Evolutionary conservation across 169 alveolate species (phyloP).

Genomic region (Plasmodium relictum): DNA sequence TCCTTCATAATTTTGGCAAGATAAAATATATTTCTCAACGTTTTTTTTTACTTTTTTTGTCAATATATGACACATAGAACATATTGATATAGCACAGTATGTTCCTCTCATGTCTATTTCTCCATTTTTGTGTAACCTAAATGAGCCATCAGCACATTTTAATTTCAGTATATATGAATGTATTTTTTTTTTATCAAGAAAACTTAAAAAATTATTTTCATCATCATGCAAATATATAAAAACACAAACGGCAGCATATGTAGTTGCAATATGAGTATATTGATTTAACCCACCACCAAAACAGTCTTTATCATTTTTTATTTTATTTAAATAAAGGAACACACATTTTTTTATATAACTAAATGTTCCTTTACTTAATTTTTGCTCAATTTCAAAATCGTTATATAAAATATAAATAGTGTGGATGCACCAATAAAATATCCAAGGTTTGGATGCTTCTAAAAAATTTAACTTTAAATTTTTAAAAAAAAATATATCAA

Average conservation of each 20-base stretch:
- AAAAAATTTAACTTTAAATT: slow-evolving; percentile 52
- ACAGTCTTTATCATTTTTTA: slow-evolving; percentile 88
- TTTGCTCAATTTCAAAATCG: slow-evolving; percentile 62
- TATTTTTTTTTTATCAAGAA: slow-evolving; percentile 90
- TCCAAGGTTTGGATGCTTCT: slow-evolving; percentile 78
- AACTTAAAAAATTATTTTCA: slow-evolving; percentile 87
- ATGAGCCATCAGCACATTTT: slow-evolving; percentile 93
- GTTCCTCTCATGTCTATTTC: slow-evolving; percentile 96
- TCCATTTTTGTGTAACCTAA: slow-evolving; percentile 93
- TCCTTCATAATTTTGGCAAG: slow-evolving; percentile 97
- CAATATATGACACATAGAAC: slow-evolving; percentile 91
- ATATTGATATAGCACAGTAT: slow-evolving; percentile 94
- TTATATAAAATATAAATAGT: slow-evolving; percentile 50
- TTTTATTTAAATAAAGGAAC: slow-evolving; percentile 59
- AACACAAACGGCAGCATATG: slow-evolving; percentile 94
- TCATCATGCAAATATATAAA: slow-evolving; percentile 77
- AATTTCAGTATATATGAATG: slow-evolving; percentile 89
- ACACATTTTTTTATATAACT: slow-evolving; percentile 52
- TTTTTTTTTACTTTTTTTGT: slow-evolving; percentile 90
- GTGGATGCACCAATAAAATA: slow-evolving; percentile 76
- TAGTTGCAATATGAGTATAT: slow-evolving; percentile 93
- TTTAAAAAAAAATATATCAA: slow-evolving; percentile 71
- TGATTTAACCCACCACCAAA: slow-evolving; percentile 94
- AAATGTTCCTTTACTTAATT: slow-evolving; percentile 48
- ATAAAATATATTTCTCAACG: slow-evolving; percentile 90